Evolutionary conservation across 768 basidiomycete species (phyloP).

Genomic region (Tulasnella sp.): DNA sequence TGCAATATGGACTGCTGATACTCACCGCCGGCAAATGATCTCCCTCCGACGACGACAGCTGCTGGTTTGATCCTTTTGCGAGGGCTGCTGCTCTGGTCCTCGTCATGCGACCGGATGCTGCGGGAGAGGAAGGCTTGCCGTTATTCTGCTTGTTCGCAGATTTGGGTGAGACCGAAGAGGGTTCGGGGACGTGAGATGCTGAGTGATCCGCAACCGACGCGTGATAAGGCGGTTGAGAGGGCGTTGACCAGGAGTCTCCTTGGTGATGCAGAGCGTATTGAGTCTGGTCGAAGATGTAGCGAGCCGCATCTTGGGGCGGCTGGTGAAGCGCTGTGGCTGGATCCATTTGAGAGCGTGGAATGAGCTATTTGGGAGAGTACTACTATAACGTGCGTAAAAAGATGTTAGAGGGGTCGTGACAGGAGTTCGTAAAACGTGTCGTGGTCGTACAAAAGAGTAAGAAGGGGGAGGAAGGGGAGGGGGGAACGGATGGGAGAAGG

Average conservation of each 20-base stretch:
- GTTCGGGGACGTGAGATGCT: constrained; percentile 10
- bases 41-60: background rate
- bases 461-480: constrained; percentile 18
- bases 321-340: constrained; percentile 21
- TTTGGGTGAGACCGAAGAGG: constrained; percentile 8
- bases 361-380: background rate
- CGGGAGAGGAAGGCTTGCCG: background rate
- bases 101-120: constrained; percentile 4
- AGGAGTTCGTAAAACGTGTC: constrained; percentile 26
- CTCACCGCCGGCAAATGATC: constrained; percentile 3
- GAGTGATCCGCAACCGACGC: background rate
- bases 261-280: constrained; percentile 21
- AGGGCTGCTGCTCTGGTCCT: constrained; percentile 16
- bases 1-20: constrained; percentile 2
- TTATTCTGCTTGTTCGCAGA: background rate
- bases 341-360: constrained; percentile 13
- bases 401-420: constrained; percentile 22
- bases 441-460: constrained; percentile 22
- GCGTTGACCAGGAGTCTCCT: constrained; percentile 16
- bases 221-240: constrained; percentile 11
- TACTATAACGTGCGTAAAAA: constrained; percentile 15
- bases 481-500: constrained; percentile 19
- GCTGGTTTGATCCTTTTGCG: constrained; percentile 9
- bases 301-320: constrained; percentile 24
- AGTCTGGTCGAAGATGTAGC: constrained; percentile 24